A percentile compares a stretch with the other conserved stretches of the same genome.
Conservation (phyloP, 306 rosid genomes). For the Adenanthera pavonina region DNA sequence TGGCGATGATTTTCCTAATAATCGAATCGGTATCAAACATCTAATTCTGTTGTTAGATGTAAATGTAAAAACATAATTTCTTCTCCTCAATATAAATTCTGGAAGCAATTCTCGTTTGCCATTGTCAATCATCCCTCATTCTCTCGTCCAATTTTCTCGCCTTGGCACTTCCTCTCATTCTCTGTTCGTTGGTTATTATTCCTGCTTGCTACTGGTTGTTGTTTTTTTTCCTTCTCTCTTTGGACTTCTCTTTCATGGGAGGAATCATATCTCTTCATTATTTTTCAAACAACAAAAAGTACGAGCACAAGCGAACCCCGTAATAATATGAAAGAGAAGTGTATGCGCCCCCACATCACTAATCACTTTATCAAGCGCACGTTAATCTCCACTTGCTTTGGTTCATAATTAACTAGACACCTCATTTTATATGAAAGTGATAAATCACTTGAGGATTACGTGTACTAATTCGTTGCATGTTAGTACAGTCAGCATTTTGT, state of each 20-base stretch:
- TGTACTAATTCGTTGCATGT: background rate
- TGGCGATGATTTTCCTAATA: background rate
- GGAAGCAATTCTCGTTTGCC: background rate
- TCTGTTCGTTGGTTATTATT: background rate
- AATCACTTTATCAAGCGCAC: background rate
- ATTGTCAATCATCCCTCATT: background rate
- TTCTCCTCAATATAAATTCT: background rate
- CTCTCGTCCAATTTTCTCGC: background rate
- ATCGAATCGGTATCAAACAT: background rate
- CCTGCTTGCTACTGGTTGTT: background rate
- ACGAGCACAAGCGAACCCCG: background rate
- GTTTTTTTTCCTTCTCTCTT: too few species aligned
- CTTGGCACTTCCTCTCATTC: background rate
- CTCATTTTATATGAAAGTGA: background rate
- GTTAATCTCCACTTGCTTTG: background rate
- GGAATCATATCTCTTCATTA: too few species aligned
- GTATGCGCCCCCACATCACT: background rate
- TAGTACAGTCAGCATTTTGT: background rate
- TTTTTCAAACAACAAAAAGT: background rate
- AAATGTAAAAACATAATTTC: background rate
- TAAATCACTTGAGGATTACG: background rate
- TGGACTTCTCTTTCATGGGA: background rate
- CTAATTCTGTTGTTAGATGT: background rate
- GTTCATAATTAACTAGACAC: background rate
- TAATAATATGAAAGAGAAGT: background rate